These are phyloP conservation scores for Escovopsis sp. DNA, from an alignment of 2,329 filamentous ascomycete species.

Conservation along the genomic window DNA sequence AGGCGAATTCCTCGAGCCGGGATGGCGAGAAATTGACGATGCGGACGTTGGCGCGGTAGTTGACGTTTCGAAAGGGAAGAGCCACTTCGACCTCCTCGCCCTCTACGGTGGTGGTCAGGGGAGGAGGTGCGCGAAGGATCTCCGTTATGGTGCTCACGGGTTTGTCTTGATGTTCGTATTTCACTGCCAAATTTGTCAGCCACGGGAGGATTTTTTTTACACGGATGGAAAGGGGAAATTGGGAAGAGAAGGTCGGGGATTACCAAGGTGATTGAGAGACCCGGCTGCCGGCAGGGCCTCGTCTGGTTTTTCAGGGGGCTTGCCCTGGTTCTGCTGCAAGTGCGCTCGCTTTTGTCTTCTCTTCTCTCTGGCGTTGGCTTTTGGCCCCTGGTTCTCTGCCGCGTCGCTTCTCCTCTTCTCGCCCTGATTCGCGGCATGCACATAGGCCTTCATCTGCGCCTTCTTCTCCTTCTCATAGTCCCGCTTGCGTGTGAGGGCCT, in stretches of 20 bases:
- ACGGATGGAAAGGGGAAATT: slow-evolving; percentile 10
- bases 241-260: slow-evolving; percentile 17
- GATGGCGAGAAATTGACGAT: slow-evolving; percentile 69
- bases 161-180: slow-evolving; percentile 29
- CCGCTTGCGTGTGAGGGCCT: slow-evolving; percentile 47
- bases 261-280: not conserved
- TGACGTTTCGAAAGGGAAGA: slow-evolving; percentile 63
- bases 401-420: slow-evolving; percentile 23
- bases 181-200: slow-evolving; percentile 20
- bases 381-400: slow-evolving; percentile 13
- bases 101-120: slow-evolving; percentile 29
- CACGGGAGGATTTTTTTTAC: no score
- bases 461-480: slow-evolving; percentile 44
- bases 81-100: slow-evolving; percentile 19
- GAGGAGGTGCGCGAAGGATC: slow-evolving; percentile 22
- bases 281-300: no score
- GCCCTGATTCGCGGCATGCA: slow-evolving; percentile 21
- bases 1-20: slow-evolving; percentile 56
- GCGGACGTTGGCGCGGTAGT: slow-evolving; percentile 55
- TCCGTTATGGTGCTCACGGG: slow-evolving; percentile 21
- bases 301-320: slow-evolving; percentile 1
- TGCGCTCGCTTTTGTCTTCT: slow-evolving; percentile 9
- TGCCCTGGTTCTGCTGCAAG: slow-evolving; percentile 8
- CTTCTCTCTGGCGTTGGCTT: slow-evolving; percentile 13
- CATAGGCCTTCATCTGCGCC: slow-evolving; percentile 22